Percentiles rank a stretch among this genome's conserved stretches.
These are phyloP conservation scores for Trichocladium uniseriatum DNA, from an alignment of 495 filamentous ascomycete species.

Conservation along the genomic window DNA sequence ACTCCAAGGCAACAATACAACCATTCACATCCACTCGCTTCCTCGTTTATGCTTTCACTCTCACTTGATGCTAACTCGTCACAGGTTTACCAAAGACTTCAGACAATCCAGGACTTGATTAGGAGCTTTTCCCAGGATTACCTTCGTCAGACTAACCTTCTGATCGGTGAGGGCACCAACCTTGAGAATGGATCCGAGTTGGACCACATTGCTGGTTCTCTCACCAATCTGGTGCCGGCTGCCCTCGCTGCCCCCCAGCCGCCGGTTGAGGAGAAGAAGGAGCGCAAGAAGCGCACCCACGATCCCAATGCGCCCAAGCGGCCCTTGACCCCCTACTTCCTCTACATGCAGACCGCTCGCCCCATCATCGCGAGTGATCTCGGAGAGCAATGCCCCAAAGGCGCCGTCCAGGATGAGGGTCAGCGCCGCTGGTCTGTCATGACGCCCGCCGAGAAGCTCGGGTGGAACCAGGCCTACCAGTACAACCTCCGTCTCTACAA, in stretches of 20 bases:
- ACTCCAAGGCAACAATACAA: too few relatives aligned
- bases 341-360: slow-evolving; percentile 81
- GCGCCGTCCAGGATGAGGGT: slow-evolving; percentile 73
- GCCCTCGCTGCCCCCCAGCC: slow-evolving; percentile 29
- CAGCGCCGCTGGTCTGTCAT: slow-evolving; percentile 74
- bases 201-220: slow-evolving; percentile 42
- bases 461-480: slow-evolving; percentile 66
- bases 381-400: slow-evolving; percentile 57
- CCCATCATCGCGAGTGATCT: slow-evolving; percentile 67
- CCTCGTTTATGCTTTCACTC: too few relatives aligned
- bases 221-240: slow-evolving; percentile 24
- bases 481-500: slow-evolving; percentile 70
- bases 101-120: slow-evolving; percentile 63
- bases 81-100: slow-evolving; percentile 64
- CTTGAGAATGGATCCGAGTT: slow-evolving; percentile 42
- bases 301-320: slow-evolving; percentile 95
- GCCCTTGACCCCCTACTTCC: slow-evolving; percentile 86
- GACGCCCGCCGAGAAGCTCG: slow-evolving; percentile 58
- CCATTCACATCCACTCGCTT: too few relatives aligned
- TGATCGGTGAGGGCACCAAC: slow-evolving; percentile 54
- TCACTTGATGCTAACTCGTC: slow-evolving; percentile 27
- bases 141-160: slow-evolving; percentile 68
- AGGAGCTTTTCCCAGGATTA: slow-evolving; percentile 68
- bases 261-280: slow-evolving; percentile 58
- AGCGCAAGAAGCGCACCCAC: slow-evolving; percentile 76